Evolutionary conservation across 768 basidiomycete genomes (phyloP).

Genomic region (Xanthoconium purpureum): DNA sequence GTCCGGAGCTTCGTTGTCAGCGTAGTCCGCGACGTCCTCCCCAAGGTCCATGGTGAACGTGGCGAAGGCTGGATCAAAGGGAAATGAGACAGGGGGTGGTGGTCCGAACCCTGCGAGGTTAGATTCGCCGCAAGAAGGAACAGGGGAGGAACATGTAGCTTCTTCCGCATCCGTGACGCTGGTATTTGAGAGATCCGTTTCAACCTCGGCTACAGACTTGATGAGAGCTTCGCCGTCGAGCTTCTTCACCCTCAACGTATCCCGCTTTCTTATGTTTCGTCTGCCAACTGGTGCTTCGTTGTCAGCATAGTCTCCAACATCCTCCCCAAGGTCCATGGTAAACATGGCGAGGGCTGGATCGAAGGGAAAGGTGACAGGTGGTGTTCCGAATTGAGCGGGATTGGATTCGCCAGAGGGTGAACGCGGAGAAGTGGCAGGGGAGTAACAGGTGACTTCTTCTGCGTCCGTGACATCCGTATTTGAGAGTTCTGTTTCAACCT

Average conservation of each 20-base stretch:
- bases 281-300: constrained; percentile 19
- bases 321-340: constrained; percentile 46
- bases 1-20: constrained; percentile 23
- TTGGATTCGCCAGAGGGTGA: constrained; percentile 4
- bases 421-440: constrained; percentile 4
- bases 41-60: constrained; percentile 50
- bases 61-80: constrained; percentile 28
- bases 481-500: constrained; percentile 38
- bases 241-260: constrained; percentile 21
- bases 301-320: constrained; percentile 33
- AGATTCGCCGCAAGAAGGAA: constrained; percentile 1
- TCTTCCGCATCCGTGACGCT: constrained; percentile 42
- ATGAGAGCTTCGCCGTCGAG: constrained; percentile 35
- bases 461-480: constrained; percentile 38
- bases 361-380: constrained; percentile 20
- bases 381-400: not conserved
- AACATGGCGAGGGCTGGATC: constrained; percentile 37
- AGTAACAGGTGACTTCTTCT: constrained; percentile 28
- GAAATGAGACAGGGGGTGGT: constrained; percentile 13
- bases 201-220: constrained; percentile 37
- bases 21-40: constrained; percentile 34
- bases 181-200: constrained; percentile 35
- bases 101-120: not conserved
- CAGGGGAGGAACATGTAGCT: constrained; percentile 5
- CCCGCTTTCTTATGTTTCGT: constrained; percentile 36